phyloP scores from a whole-genome alignment of 768 basidiomycete species.

The Boletellus ananas region DNA sequence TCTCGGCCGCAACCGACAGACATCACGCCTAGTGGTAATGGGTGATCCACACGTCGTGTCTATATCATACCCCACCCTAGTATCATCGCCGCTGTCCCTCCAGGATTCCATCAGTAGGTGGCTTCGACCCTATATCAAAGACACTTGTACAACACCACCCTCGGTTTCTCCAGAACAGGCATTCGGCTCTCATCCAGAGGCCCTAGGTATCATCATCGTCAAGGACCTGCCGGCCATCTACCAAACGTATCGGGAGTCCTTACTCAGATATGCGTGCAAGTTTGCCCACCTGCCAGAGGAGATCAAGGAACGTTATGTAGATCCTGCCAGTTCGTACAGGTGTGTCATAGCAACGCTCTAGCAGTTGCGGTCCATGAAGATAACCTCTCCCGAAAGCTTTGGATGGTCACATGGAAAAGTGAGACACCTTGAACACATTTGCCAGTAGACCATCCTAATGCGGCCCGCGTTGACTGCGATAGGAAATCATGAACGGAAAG shows the following conservation, averaged over 20 bases:
- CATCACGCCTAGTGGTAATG: conserved; percentile 11
- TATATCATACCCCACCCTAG: conserved; percentile 59
- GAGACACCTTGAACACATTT: conserved; percentile 4
- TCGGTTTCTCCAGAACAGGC: conserved; percentile 52
- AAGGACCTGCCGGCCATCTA: conserved; percentile 76
- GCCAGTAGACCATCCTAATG: neutral
- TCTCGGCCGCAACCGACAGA: conserved; percentile 11
- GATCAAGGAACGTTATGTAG: conserved; percentile 68
- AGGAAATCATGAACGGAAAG: conserved; percentile 97
- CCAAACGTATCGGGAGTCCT: conserved; percentile 54
- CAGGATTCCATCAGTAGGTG: conserved; percentile 57
- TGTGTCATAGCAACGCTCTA: conserved; percentile 29
- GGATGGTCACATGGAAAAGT: conserved; percentile 99
- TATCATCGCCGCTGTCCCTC: conserved; percentile 51
- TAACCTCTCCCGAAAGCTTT: conserved; percentile 48
- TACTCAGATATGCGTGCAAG: conserved; percentile 70
- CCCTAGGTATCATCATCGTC: conserved; percentile 78
- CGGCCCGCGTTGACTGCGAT: neutral
- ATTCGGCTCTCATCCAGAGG: conserved; percentile 75
- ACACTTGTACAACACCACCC: neutral
- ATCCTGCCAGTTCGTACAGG: conserved; percentile 74
- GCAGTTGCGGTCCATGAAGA: neutral
- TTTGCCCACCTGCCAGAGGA: conserved; percentile 71
- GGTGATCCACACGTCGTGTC: conserved; percentile 34
- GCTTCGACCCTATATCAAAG: neutral